Conservation (phyloP, 148 eudicot species). For the Rhododendron griersonianum region DNA sequence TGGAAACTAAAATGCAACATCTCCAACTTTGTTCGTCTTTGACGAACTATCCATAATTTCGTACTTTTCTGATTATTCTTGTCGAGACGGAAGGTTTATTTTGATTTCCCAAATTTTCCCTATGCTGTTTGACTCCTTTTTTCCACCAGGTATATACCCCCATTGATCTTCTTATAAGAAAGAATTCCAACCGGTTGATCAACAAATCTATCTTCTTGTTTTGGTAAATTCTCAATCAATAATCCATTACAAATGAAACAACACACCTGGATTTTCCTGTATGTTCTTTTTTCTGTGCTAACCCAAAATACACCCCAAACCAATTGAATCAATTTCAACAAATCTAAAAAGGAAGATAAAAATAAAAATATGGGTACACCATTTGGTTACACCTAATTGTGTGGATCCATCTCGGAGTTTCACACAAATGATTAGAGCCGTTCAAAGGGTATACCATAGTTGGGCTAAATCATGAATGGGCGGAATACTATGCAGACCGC, state of each 20-base stretch:
- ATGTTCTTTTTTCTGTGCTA: not conserved
- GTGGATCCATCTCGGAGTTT: no score
- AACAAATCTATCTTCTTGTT: not conserved
- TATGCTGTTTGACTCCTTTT: not conserved
- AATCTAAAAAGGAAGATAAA: not conserved
- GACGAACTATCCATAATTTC: no score
- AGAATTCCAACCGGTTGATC: not conserved
- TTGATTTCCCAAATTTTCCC: not conserved
- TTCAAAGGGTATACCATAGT: not conserved
- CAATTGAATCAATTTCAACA: not conserved
- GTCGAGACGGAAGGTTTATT: no score
- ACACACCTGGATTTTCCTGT: not conserved
- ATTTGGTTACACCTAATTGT: not conserved
- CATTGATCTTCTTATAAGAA: not conserved
- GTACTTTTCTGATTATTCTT: no score
- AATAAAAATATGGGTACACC: not conserved
- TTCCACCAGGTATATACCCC: not conserved
- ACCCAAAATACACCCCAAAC: not conserved
- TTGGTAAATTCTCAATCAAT: not conserved
- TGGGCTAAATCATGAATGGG: constrained; percentile 13
- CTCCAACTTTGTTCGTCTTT: no score
- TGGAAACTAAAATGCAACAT: no score
- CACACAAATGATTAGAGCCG: not conserved
- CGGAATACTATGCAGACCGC: constrained; percentile 22
- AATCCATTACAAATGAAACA: not conserved